Evolutionary conservation across 2,329 filamentous ascomycete species (phyloP).

Genomic region (Hymenoscyphus occultus): DNA sequence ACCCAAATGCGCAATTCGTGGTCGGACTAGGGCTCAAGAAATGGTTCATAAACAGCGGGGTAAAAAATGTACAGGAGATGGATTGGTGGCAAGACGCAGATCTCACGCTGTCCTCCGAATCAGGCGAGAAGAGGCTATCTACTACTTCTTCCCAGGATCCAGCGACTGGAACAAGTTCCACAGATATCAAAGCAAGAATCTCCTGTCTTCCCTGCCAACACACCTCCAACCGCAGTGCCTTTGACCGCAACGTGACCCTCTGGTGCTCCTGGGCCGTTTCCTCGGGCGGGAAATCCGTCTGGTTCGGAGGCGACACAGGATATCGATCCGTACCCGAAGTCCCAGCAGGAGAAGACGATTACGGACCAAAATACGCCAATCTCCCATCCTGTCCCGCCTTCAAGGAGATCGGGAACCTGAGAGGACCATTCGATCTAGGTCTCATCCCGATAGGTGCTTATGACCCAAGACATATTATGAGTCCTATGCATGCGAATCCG

Average conservation of each 20-base stretch:
- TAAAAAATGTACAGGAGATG: slow-evolving; percentile 76
- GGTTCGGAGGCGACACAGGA: slow-evolving; percentile 85
- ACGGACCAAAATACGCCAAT: slow-evolving; percentile 61
- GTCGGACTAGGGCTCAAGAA: slow-evolving; percentile 76
- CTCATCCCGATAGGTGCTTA: slow-evolving; percentile 92
- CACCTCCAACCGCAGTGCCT: slow-evolving; percentile 62
- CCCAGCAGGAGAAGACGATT: slow-evolving; percentile 63
- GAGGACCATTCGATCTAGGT: slow-evolving; percentile 85
- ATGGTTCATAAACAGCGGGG: slow-evolving; percentile 72
- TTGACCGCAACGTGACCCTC: slow-evolving; percentile 69
- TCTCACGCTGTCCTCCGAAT: slow-evolving; percentile 53
- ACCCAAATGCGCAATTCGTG: slow-evolving; percentile 82
- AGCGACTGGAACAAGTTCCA: slow-evolving; percentile 26
- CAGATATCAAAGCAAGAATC: slow-evolving; percentile 65
- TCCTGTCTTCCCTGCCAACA: slow-evolving; percentile 83
- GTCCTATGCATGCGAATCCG: slow-evolving; percentile 78
- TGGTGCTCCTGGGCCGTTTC: slow-evolving; percentile 84
- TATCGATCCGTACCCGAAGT: slow-evolving; percentile 73
- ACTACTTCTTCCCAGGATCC: slow-evolving; percentile 26
- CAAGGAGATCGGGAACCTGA: slow-evolving; percentile 72
- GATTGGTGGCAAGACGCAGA: slow-evolving; percentile 92
- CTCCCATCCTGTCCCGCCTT: slow-evolving; percentile 81
- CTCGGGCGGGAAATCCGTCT: slow-evolving; percentile 73
- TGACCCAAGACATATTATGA: slow-evolving; percentile 67
- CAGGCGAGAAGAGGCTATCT: slow-evolving; percentile 31